Evolutionary conservation across 2,329 filamentous ascomycete species (phyloP), one percentile per base, ranked within the genome.

Genomic region (Neospermospora avenae): DNA sequence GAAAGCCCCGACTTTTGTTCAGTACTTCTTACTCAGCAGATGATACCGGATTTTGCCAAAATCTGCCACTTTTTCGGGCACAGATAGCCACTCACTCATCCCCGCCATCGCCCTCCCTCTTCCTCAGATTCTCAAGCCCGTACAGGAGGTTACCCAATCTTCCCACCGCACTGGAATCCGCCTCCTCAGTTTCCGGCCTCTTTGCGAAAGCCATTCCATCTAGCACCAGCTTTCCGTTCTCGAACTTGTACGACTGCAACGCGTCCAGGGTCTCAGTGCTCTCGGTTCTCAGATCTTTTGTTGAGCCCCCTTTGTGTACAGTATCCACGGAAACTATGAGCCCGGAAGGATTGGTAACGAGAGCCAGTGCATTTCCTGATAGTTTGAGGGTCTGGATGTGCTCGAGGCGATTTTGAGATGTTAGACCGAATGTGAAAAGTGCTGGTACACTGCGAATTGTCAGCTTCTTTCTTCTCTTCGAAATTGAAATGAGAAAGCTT

Each of bases 401-500:
- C 8, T 76, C 72, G 42, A 91, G 76, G 14, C 71, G 74, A 62
- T 80, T 81, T 52, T 81, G 72, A 1, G 71, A 62, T n/a, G 73
- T 72, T 5, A 89, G 77, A n/a, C 75, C 74, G 76, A 88, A 89
- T 58, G 82, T 76, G 73, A 93, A 86, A 8, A 96, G 75, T 42
- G 81, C 89, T 60, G 85, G 82, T 57, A 82, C 71, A 37, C 80
- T 85, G 63, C 31, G 11, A 28, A 14, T 11, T 24, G 42, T 58
- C 52, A 55, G 44, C 6, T 57, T 31, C 11, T 16, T 28, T 1
- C n/a, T 39, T 8, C 71, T 44, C 55, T 28, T 4, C 34, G 56
- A 24, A 55, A 31, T 18, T 16, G 20, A 18, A 5, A 16, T 20
- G 39, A 5, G 4, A 44, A 46, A 22, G 72, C 78, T 75, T 77